A percentile compares a stretch with the other conserved stretches of the same genome.
Conservation (phyloP, 2,329 filamentous ascomycete genomes). For the Colletotrichum filicis region DNA sequence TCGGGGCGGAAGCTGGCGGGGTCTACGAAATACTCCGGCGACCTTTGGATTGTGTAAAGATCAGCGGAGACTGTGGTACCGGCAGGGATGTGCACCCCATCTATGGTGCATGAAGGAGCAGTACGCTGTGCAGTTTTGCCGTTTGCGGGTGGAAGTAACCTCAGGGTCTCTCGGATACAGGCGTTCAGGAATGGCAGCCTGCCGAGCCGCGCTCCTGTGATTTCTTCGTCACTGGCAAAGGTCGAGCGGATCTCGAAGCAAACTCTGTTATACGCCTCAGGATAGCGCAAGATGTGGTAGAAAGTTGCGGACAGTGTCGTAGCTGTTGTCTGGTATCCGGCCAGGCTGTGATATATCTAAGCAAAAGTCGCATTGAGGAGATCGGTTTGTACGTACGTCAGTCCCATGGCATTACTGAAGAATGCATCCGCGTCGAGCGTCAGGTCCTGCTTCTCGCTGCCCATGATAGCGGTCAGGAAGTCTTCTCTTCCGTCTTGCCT, state of each 20-base stretch:
- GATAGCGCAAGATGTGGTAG: not conserved
- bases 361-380: not conserved
- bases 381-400: not conserved
- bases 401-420: not conserved
- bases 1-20: not conserved
- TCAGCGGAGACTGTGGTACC: not conserved
- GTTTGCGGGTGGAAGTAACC: constrained; percentile 61
- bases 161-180: constrained; percentile 64
- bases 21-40: constrained; percentile 36
- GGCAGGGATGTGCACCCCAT: not conserved
- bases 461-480: not conserved
- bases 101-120: not conserved
- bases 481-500: not conserved
- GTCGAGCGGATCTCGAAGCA: not conserved
- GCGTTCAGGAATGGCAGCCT: constrained; percentile 44
- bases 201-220: not conserved
- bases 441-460: not conserved
- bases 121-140: not conserved
- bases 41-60: constrained; percentile 46
- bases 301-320: not conserved
- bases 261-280: not conserved
- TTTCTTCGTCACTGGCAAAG: not conserved
- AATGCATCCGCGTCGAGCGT: not conserved
- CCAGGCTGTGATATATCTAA: not conserved
- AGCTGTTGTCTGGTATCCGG: not conserved